Conservation (phyloP, 202 grass and related monocot species). For the Hordeum pubiflorum region DNA sequence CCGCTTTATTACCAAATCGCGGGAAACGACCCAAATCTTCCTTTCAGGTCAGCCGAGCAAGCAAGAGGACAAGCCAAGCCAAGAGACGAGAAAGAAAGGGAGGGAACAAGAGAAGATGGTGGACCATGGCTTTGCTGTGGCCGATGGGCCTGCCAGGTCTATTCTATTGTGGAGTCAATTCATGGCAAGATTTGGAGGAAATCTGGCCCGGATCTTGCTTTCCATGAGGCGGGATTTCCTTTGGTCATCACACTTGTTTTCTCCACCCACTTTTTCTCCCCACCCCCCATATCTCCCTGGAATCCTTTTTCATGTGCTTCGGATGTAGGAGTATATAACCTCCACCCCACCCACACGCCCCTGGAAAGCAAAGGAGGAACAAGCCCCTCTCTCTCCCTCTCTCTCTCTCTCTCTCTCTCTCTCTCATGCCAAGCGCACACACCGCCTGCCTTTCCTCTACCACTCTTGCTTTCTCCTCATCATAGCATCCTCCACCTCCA, state of each 20-base stretch:
- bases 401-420: neutral
- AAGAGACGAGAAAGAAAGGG: neutral
- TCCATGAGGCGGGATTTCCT: constrained; percentile 50
- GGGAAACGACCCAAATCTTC: neutral
- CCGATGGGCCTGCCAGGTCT: neutral
- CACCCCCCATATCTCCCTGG: neutral
- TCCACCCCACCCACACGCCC: neutral
- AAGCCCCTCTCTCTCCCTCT: neutral
- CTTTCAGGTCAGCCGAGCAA: neutral
- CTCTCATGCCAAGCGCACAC: constrained; percentile 6
- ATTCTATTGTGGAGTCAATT: constrained; percentile 49
- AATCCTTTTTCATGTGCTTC: constrained; percentile 31
- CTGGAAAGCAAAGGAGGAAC: neutral
- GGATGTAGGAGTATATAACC: constrained; percentile 3
- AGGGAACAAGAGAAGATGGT: constrained; percentile 41
- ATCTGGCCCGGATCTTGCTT: constrained; percentile 80
- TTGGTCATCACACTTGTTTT: constrained; percentile 24
- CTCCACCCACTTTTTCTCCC: constrained; percentile 8
- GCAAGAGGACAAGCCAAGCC: neutral
- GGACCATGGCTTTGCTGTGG: constrained; percentile 21
- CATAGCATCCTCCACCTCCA: neutral
- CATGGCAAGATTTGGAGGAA: constrained; percentile 62
- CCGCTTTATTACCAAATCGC: neutral
- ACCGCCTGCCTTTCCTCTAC: constrained; percentile 5
- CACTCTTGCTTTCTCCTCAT: constrained; percentile 8